Percentiles rank a stretch among this genome's conserved stretches.
Conservation (phyloP, 768 basidiomycete species). For the Candolleomyces aberdarensis region DNA sequence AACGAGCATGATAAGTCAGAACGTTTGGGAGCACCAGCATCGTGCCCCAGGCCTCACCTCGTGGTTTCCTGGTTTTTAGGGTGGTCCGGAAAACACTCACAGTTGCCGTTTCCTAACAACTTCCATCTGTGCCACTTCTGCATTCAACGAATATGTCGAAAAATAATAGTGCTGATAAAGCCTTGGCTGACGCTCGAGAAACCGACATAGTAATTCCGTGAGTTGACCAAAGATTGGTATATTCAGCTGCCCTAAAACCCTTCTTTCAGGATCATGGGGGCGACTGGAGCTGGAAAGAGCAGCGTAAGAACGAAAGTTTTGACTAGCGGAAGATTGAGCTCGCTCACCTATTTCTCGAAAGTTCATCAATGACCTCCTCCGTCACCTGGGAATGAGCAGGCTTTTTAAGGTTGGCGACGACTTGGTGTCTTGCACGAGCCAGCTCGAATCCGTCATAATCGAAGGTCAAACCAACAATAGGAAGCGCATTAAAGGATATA, state of each 20-base stretch:
- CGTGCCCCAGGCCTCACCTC: too few species aligned
- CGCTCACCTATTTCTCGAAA: background rate
- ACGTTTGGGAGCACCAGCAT: too few species aligned
- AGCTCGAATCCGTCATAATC: background rate
- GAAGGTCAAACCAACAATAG: background rate
- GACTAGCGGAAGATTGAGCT: background rate
- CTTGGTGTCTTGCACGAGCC: background rate
- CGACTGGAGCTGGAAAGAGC: background rate
- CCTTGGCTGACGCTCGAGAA: too few species aligned
- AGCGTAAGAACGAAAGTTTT: background rate
- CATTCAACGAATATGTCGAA: too few species aligned
- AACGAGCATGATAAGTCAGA: too few species aligned
- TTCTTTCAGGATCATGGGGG: background rate
- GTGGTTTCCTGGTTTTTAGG: too few species aligned
- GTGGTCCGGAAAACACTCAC: too few species aligned
- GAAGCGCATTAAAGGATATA: background rate
- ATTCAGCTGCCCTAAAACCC: background rate
- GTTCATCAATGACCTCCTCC: background rate
- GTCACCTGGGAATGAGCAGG: background rate
- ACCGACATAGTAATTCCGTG: constrained; percentile 11
- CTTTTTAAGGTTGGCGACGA: background rate
- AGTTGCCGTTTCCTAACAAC: too few species aligned
- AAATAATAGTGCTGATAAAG: too few species aligned
- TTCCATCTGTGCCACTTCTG: too few species aligned
- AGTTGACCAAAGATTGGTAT: background rate